Percentiles rank a stretch among this genome's conserved stretches.
These are phyloP conservation scores for Tylopilus balloui DNA, from an alignment of 768 basidiomycete species.

Conservation along the genomic window DNA sequence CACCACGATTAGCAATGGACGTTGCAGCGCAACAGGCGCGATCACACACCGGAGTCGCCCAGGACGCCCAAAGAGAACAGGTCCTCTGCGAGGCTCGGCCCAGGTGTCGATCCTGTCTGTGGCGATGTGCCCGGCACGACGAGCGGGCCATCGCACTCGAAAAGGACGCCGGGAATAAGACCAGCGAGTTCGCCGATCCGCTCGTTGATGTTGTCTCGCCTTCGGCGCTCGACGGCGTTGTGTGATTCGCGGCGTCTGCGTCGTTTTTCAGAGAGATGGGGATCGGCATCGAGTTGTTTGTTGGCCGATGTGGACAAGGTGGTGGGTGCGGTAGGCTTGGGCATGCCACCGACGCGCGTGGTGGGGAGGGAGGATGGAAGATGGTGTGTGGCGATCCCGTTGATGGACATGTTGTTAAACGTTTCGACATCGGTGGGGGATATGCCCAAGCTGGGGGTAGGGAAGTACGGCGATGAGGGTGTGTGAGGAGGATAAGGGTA, in stretches of 20 bases:
- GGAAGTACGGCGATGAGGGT: slow-evolving; percentile 30
- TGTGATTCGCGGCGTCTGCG: slow-evolving; percentile 79
- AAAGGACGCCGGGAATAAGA: slow-evolving; percentile 81
- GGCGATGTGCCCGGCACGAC: slow-evolving; percentile 14
- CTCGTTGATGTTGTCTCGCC: slow-evolving; percentile 94
- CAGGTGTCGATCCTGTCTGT: slow-evolving; percentile 8
- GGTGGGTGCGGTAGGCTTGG: slow-evolving; percentile 12
- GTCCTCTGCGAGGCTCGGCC: slow-evolving; percentile 17
- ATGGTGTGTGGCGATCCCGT: slow-evolving; percentile 18
- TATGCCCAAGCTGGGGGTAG: slow-evolving; percentile 23
- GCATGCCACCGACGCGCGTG: slow-evolving; percentile 4
- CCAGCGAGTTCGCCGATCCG: slow-evolving; percentile 88
- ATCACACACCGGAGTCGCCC: slow-evolving; percentile 20
- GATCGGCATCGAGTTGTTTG: slow-evolving; percentile 17
- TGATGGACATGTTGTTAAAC: slow-evolving; percentile 18
- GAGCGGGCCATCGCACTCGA: slow-evolving; percentile 49
- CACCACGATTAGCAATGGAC: background rate
- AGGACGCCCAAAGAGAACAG: slow-evolving; percentile 18
- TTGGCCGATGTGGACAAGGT: background rate
- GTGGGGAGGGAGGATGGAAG: slow-evolving; percentile 19
- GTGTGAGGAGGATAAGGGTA: slow-evolving; percentile 25
- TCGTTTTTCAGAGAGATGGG: slow-evolving; percentile 73
- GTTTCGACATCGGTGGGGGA: slow-evolving; percentile 27
- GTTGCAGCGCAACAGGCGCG: background rate
- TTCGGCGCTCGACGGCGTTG: slow-evolving; percentile 85